phyloP scores from a whole-genome alignment of 768 basidiomycete species.

The Lentinus tigrinus region DNA sequence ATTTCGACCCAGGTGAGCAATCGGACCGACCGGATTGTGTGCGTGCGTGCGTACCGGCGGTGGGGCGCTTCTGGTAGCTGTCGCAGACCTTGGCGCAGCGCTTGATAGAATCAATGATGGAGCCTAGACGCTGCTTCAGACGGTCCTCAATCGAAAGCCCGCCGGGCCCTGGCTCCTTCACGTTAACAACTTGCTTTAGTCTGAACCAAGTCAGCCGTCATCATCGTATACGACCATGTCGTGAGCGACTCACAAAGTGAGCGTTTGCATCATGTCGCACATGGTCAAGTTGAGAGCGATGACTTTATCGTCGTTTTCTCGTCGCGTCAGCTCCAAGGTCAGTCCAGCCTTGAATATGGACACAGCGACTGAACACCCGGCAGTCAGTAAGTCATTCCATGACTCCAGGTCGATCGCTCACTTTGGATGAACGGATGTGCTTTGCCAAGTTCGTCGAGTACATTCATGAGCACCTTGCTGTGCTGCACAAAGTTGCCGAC shows the following conservation, averaged over 20 bases:
- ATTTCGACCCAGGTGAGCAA: neutral
- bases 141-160: slow-evolving; percentile 34
- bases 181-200: slow-evolving; percentile 31
- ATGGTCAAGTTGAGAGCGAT: slow-evolving; percentile 46
- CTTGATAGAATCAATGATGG: slow-evolving; percentile 30
- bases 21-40: neutral
- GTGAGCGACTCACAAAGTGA: slow-evolving; percentile 39
- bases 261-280: slow-evolving; percentile 46
- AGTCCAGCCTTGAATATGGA: slow-evolving; percentile 49
- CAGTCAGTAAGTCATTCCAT: neutral
- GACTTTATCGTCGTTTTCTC: slow-evolving; percentile 52
- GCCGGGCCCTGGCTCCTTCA: slow-evolving; percentile 28
- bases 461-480: slow-evolving; percentile 19
- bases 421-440: slow-evolving; percentile 29
- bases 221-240: too few species aligned
- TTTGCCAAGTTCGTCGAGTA: slow-evolving; percentile 25
- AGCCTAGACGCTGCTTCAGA: slow-evolving; percentile 28
- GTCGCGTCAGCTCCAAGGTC: slow-evolving; percentile 44
- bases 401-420: slow-evolving; percentile 6
- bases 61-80: slow-evolving; percentile 30
- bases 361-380: slow-evolving; percentile 43
- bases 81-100: slow-evolving; percentile 32
- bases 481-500: slow-evolving; percentile 12
- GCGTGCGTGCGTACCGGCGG: slow-evolving; percentile 14
- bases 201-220: slow-evolving; percentile 20